Percentiles rank a stretch among this genome's conserved stretches.
These are phyloP conservation scores for Aspergillus diversus DNA, from an alignment of 495 filamentous ascomycete genomes.

Conservation along the genomic window DNA sequence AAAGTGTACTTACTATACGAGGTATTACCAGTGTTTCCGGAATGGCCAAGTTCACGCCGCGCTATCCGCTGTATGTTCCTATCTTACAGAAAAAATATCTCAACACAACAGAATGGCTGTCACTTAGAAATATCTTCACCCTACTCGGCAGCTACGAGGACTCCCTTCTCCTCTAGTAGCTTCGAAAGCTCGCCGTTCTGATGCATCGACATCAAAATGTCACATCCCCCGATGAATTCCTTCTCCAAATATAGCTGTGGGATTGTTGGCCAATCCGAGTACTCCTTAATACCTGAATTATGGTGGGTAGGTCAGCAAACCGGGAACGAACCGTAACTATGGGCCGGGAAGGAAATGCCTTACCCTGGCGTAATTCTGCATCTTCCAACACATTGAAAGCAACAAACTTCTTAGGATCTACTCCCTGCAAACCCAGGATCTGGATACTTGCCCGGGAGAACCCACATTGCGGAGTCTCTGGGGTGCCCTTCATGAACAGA, in stretches of 20 bases:
- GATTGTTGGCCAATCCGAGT: constrained; percentile 98
- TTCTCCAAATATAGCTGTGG: constrained; percentile 94
- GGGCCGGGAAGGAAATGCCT: constrained; percentile 29
- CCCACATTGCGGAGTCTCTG: constrained; percentile 95
- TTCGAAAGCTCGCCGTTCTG: constrained; percentile 93
- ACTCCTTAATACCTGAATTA: constrained; percentile 88
- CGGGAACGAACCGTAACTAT: not conserved
- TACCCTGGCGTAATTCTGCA: constrained; percentile 81
- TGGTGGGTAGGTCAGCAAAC: constrained; percentile 12
- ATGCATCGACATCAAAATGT: constrained; percentile 97
- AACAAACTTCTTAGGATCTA: constrained; percentile 94
- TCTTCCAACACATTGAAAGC: constrained; percentile 97
- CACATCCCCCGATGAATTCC: constrained; percentile 95
- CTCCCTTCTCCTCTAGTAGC: constrained; percentile 85
- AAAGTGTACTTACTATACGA: too few relatives aligned
- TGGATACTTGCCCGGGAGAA: constrained; percentile 96
- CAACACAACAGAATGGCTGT: not conserved
- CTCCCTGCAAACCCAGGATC: constrained; percentile 90
- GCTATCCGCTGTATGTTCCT: constrained; percentile 10
- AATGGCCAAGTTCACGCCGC: not conserved
- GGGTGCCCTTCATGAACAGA: constrained; percentile 98
- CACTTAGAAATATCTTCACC: not conserved
- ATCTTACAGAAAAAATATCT: constrained; percentile 5
- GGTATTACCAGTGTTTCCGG: not conserved
- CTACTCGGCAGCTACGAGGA: constrained; percentile 63